Evolutionary conservation across 768 basidiomycete genomes (phyloP).

Genomic region (Mycena belliarum): DNA sequence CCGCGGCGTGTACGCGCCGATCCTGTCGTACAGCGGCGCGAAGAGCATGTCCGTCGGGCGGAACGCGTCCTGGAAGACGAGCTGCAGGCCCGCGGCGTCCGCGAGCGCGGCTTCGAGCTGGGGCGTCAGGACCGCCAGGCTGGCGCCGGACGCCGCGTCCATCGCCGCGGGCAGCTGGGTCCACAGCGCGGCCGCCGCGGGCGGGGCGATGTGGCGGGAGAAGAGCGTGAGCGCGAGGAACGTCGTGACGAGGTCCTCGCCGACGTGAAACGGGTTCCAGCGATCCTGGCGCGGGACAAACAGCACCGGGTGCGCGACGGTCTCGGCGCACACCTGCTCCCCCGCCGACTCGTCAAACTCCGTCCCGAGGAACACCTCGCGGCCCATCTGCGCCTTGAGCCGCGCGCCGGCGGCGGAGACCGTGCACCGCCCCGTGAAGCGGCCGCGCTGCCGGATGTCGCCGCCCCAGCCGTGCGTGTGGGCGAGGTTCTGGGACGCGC

Average conservation of each 20-base stretch:
- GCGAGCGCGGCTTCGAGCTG: background rate
- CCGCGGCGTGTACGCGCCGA: constrained; percentile 12
- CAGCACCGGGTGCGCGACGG: constrained; percentile 15
- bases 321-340: background rate
- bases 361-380: constrained; percentile 12
- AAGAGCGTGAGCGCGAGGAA: constrained; percentile 20
- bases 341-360: constrained; percentile 3
- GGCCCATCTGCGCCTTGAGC: constrained; percentile 14
- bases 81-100: constrained; percentile 10
- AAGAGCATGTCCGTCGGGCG: constrained; percentile 13
- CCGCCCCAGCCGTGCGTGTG: constrained; percentile 19
- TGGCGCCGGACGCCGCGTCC: no score
- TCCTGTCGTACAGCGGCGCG: constrained; percentile 18
- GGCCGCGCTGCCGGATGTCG: background rate
- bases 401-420: background rate
- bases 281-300: constrained; percentile 21
- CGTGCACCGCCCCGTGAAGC: constrained; percentile 5
- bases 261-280: constrained; percentile 24
- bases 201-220: constrained; percentile 4
- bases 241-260: constrained; percentile 24
- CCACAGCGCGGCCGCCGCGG: background rate
- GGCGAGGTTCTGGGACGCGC: constrained; percentile 6
- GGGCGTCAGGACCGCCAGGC: no score
- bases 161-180: no score
- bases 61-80: constrained; percentile 17